Evolutionary conservation across 257 asterid genomes (phyloP), one percentile per base, ranked within the genome.

Genomic region (Echites panduratus): DNA sequence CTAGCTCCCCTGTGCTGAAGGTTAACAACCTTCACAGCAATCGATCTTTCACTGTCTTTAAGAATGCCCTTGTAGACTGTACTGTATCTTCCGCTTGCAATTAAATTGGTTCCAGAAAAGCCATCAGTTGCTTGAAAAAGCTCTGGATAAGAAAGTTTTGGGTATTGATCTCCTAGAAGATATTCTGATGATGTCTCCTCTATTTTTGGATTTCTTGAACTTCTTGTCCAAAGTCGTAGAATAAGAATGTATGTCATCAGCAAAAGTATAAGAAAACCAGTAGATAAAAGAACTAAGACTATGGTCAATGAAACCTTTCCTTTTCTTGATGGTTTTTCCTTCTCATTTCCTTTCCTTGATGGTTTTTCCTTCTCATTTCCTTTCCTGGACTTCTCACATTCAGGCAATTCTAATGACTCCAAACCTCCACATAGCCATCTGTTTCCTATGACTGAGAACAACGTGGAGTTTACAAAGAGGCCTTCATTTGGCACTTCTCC

Each of bases 1-100:
- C 38, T 38, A 17, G 84, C 79, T 73, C 84, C 84, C 27, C n/a
- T 45, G 22, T 68, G 54, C 5, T 63, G 44, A 53, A 77, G 81
- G 24, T 80, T 77, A 35, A 77, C 66, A 44, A 77, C 79, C 54
- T 77, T 80, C 53, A 80, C 74, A 4, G 81, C 81, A 26, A 77
- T 48, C 32, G 27, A 50, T 48, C 68, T 54, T 73, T 65, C 74
- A 29, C 20, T 66, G 40, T 19, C 62, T 49, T 54, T 67, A 14
- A 77, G 77, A 65, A 66, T 70, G 41, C 81, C 84, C 61, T 29
- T 73, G 64, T 77, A 80, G 1, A 80, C 79, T 1, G 66, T 70
- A 41, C 79, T 78, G 58, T 73, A 58, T 52, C 69, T 66, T 17
- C 81, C 84, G 0, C 54, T 12, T 56, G 77, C 84, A 43, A 80